Evolutionary conservation across 2,329 filamentous ascomycete species (phyloP), one percentile per base, ranked within the genome.

Genomic region (Nemania abortiva): DNA sequence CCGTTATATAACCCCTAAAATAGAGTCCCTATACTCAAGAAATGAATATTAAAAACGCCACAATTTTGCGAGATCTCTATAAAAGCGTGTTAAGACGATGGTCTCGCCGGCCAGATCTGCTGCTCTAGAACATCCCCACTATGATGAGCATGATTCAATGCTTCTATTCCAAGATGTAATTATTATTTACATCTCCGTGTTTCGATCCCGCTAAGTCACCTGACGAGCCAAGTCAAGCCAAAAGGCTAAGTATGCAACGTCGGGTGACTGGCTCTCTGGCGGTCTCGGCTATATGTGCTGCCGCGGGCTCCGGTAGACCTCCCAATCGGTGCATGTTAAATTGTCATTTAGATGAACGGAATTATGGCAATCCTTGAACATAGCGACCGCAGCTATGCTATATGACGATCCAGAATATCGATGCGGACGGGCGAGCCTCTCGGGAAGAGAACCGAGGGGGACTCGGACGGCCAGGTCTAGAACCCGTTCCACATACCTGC

Each of bases 201-300:
- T 53, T 47, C 18, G 18, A 5, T 20, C 20, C 29, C 18, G 34
- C n/a, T 9, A 34, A 11, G 34, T 59, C 54, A 45, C 42, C 55
- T 63, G 22, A 63, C 27, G 5, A 15, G 11, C 13, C 11, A 52
- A 52, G 20, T 45, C 7, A 57, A 29, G 15, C 20, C 20, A 49
- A 68, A 64, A 64, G 49, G 49, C 60, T 31, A 68, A 64, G 61
- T 50, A 45, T 52, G 52, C 29, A 27, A 56, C 49, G 49, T 57
- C 39, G 31, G 54, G 49, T 62, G 60, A 65, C 29, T 55, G 47
- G 64, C 50, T 37, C 45, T 63, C 57, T 45, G 37, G 49, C 31
- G 13, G 31, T 67, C 65, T 54, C 59, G 65, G 59, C 59, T 67
- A 67, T 67, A 67, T 63, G n/a, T 60, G n/a, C 27, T 63, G 27